Percentiles rank a stretch among this genome's conserved stretches.
Evolutionary conservation across 108 stramenopile genomes (phyloP).

Genomic region (Cyclotella atomus): DNA sequence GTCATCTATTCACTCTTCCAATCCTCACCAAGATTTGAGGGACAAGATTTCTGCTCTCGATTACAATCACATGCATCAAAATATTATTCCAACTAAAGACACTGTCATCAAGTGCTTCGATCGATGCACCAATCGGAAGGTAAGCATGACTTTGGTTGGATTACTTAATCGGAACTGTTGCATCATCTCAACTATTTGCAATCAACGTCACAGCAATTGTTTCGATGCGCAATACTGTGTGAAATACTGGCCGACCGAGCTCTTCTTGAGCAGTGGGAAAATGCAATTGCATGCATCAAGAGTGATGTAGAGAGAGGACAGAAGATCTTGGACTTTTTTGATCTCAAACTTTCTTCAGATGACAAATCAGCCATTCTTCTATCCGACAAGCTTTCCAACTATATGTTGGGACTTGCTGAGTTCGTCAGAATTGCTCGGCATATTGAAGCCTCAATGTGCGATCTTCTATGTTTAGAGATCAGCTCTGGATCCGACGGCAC

Average conservation of each 20-base stretch:
- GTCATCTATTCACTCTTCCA: neutral
- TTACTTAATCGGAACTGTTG: neutral
- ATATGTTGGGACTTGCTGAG: constrained; percentile 62
- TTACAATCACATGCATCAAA: neutral
- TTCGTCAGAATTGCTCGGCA: constrained; percentile 65
- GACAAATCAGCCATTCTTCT: constrained; percentile 35
- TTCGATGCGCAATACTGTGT: constrained; percentile 12
- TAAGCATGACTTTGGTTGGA: neutral
- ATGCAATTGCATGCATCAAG: constrained; percentile 25
- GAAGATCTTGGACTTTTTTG: constrained; percentile 25
- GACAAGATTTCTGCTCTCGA: neutral
- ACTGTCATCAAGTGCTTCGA: constrained; percentile 12
- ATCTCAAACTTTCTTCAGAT: constrained; percentile 2
- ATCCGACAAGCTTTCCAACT: constrained; percentile 31
- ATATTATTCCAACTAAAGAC: neutral
- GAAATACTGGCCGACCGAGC: constrained; percentile 15
- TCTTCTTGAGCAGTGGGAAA: constrained; percentile 34
- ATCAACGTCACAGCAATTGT: neutral
- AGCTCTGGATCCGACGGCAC: constrained; percentile 26
- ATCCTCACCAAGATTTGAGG: neutral
- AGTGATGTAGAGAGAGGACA: constrained; percentile 35
- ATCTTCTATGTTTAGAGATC: constrained; percentile 59
- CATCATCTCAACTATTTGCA: neutral
- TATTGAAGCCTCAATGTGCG: constrained; percentile 69
- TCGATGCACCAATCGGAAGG: neutral